Evolutionary conservation across 169 alveolate genomes (phyloP), one percentile per base, ranked within the genome.

Genomic region (Eimeria praecox): DNA sequence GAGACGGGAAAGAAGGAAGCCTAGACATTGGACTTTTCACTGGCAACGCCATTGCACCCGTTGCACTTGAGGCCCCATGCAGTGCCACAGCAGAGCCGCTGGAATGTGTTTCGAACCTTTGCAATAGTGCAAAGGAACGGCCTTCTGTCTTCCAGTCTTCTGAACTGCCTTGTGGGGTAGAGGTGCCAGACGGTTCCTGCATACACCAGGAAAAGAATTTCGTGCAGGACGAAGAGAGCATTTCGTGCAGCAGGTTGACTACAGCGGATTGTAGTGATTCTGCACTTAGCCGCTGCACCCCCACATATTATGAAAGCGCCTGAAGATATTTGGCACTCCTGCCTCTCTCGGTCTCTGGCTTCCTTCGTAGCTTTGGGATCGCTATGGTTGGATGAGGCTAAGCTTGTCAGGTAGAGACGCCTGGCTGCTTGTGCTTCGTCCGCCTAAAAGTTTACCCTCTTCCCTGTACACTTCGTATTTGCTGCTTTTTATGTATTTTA

Each of bases 181-280:
- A 33, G 54, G 10, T 64, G 18, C 46, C 75, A 35, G 82, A 35
- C 9, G 12, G 42, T 66, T 59, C 59, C 30, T 87, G 56, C 93
- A 12, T 22, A 62, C 82, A 46, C 46, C 62, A 87, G 52, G 83
- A 73, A 73, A 87, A 46, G 49, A 59, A n/a, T 12, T 40, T 35
- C 40, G 80, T 40, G 22, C 93, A 87, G 42, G 93, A 87, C 49
- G 93, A 62, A 40, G 93, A 87, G 66, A 62, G 93, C 80, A 10
- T 87, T 62, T 56, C 93, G 20, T 87, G 93, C 82, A 87, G 93
- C 82, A 46, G 93, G 42, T 40, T 87, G 83, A 87, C 93, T 6
- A 87, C 93, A 62, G 59, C 52, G 24, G 93, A 87, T 44, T 87
- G 93, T 33, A 87, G 82, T 38, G 93, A 87, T 27, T 38, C 93